Evolutionary conservation across 768 basidiomycete species (phyloP), one percentile per base, ranked within the genome.

Genomic region (Amanita thiersii): DNA sequence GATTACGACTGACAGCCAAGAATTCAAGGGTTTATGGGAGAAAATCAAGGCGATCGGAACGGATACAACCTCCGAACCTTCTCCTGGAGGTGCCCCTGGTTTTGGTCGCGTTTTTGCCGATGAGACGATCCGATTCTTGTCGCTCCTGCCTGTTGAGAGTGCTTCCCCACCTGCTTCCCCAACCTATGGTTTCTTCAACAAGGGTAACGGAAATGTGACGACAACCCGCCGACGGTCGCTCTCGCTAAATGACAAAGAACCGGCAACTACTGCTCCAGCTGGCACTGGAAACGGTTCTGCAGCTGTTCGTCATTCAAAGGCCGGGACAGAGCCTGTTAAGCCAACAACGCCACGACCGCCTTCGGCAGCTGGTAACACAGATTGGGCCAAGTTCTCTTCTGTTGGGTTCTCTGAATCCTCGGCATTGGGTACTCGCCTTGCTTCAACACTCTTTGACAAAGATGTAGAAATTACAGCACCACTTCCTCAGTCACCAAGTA

Each of bases 301-400:
- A 23, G 43, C 12, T 14, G 39, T 29, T 40, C 20, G 52, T 45
- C 61, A 61, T 33, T 42, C 50, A 15, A 64, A 62, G 42, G 50
- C 57, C 31, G 52, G 59, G 3, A 56, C 62, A 6, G 57, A 59
- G 21, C 56, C 59, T 6, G 46, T 15, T 33, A 47, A 40, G 46
- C 54, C 20, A 19, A 58, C 37, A 51, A 60, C 29, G 48, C 63
- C 35, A 24, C n/a, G 24, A 25, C 11, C 41, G 41, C 11, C 15
- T 30, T 14, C 29, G 29, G 14, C 9, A 14, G 14, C 35, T 19
- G 33, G 15, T 12, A 36, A 31, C 23, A 26, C 26, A 35, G 81
- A 85, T 50, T 88, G 86, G 86, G 55, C 67, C 4, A 73, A 79
- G 28, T 87, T 88, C 57, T 78, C 83, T 0, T 59, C 71, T 1